phyloP scores from a whole-genome alignment of 331 rosid genomes.

The Phaseolus coccineus region DNA sequence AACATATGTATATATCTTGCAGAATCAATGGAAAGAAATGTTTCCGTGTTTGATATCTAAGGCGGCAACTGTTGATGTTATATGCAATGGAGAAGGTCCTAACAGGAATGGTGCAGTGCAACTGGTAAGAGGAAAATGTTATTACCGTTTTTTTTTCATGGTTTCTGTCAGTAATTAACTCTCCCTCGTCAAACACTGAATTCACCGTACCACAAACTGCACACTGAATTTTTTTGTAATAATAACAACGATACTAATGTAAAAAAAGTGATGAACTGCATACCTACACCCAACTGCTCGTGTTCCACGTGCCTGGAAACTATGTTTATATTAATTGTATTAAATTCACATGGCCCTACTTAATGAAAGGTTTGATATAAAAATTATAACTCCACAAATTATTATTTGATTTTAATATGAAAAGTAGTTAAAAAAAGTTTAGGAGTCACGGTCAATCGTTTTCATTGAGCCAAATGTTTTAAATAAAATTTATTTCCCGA shows the following conservation, averaged over 20 bases:
- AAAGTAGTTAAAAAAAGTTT: background rate
- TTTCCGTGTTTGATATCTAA: constrained; percentile 90
- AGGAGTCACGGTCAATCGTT: constrained; percentile 9
- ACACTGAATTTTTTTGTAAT: background rate
- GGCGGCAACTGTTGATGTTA: constrained; percentile 90
- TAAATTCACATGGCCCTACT: constrained; percentile 31
- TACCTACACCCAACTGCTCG: background rate
- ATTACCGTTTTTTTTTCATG: constrained; percentile 11
- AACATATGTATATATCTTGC: constrained; percentile 11
- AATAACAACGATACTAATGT: background rate
- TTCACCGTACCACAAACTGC: background rate
- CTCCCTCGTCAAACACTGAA: background rate
- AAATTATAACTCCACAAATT: too few species aligned
- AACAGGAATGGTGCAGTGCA: constrained; percentile 83
- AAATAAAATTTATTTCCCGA: constrained; percentile 25
- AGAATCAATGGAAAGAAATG: constrained; percentile 99
- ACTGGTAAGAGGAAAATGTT: constrained; percentile 63
- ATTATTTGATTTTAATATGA: too few species aligned
- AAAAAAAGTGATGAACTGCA: background rate
- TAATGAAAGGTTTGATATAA: background rate
- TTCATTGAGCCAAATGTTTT: constrained; percentile 23
- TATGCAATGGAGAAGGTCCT: constrained; percentile 80
- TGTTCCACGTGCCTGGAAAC: constrained; percentile 1
- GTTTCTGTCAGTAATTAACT: background rate
- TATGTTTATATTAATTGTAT: background rate